Base-by-base conservation (phyloP, 192 early-diverging fungal species). In the Coemansia reversa region DNA sequence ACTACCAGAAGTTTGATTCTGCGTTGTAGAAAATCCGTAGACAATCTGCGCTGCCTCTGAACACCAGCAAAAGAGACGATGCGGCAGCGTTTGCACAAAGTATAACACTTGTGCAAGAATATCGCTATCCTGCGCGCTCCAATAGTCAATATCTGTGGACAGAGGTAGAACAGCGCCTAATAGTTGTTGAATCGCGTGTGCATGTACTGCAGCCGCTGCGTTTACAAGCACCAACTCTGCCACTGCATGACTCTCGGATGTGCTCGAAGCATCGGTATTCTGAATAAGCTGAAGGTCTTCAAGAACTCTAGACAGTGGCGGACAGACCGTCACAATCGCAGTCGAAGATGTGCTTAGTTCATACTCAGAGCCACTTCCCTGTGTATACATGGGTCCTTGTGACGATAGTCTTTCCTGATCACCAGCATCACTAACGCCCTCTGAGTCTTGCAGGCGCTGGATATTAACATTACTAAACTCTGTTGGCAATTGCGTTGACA, bases 91-190 rank as follows among this genome's bases (percentile, higher is more conserved):
- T 57, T 76, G 63, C 2, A 74, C 33, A 62, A 82, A 67, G 11
- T 76, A 76, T 45, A 66, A 3, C 0, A 42, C 58, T 16, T 74
- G 50, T 62, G 79, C 69, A 7, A 77, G 20, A 5, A 65, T 53
- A 25, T 74, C 84, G 28, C 79, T 79, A 32, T 79, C 74, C 28
- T 86, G 72, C 0, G 79, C 63, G 49, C 84, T 76, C 90, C 90
- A 92, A 63, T 89, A 92, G 47, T 85, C 67, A 42, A 90, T 85
- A 42, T 87, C 83, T 20, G 79, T 74, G 2, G 84, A 79, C 30
- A 90, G 51, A 7, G 88, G 88, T 51, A 92, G 66, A 16, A 84
- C 85, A 0, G 84, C 66, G 20, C 84, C 76, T 28, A 92, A 65
- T 9, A 92, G 79, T 11, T 75, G 78, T 28, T 79, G 75, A 12